Percentiles rank a stretch among this genome's conserved stretches.
Evolutionary conservation across 2,329 filamentous ascomycete species (phyloP).

Genomic region (Fusarium sp.): DNA sequence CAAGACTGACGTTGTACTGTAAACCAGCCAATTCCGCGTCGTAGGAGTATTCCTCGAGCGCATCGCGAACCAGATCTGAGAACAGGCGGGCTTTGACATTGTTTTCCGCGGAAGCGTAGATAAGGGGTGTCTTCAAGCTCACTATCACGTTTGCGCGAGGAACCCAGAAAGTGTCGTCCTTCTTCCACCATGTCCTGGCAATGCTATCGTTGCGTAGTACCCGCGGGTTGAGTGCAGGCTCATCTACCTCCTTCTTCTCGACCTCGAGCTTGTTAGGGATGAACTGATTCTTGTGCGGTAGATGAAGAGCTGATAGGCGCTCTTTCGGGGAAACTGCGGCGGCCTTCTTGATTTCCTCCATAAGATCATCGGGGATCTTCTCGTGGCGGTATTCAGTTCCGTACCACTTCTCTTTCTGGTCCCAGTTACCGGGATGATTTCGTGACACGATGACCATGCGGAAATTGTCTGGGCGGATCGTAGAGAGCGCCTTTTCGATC

Average conservation of each 20-base stretch:
- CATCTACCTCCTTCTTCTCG: constrained; percentile 88
- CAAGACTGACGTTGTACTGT: constrained; percentile 80
- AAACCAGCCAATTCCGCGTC: constrained; percentile 94
- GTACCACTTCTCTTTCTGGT: constrained; percentile 95
- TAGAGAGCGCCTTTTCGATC: constrained; percentile 79
- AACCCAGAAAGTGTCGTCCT: constrained; percentile 98
- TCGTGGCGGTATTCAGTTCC: constrained; percentile 92
- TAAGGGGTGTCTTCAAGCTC: constrained; percentile 80
- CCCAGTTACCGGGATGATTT: constrained; percentile 84
- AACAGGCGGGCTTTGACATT: constrained; percentile 83
- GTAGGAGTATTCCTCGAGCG: constrained; percentile 92
- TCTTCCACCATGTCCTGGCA: constrained; percentile 94
- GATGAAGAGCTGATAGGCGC: constrained; percentile 77
- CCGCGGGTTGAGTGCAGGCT: constrained; percentile 78
- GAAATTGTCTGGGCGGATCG: constrained; percentile 88
- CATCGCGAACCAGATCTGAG: constrained; percentile 87
- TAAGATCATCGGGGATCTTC: constrained; percentile 79
- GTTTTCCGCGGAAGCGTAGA: constrained; percentile 82
- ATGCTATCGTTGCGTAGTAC: constrained; percentile 86
- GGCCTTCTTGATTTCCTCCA: constrained; percentile 76
- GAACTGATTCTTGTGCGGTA: constrained; percentile 95
- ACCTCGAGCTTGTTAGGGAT: constrained; percentile 94
- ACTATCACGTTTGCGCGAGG: constrained; percentile 91
- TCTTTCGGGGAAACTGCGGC: constrained; percentile 66
- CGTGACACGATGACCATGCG: constrained; percentile 85